Conservation (phyloP, 257 asterid genomes). For the Galeopsis tetrahit region DNA sequence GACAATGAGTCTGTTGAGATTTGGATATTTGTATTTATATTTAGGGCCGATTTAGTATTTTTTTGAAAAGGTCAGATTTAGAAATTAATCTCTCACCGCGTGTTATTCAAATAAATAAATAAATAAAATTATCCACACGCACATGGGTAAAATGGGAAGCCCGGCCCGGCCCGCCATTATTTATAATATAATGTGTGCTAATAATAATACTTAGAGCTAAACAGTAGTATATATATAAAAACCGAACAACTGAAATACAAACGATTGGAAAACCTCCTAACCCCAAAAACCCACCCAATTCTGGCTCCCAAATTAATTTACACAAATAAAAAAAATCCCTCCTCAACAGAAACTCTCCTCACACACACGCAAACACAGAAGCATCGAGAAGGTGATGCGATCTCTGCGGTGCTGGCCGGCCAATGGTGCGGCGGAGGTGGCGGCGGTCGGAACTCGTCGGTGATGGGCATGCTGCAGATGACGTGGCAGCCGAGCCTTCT, state of each 20-base stretch:
- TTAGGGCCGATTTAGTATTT: no score
- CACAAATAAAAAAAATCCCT: not conserved
- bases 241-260: slow-evolving; percentile 35
- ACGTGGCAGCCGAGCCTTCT: slow-evolving; percentile 92
- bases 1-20: no score
- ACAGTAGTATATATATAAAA: not conserved
- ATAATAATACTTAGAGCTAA: not conserved
- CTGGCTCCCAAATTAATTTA: slow-evolving; percentile 24
- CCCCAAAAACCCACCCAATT: slow-evolving; percentile 40
- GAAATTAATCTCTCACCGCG: no score
- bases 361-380: slow-evolving; percentile 17
- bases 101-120: no score
- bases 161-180: no score
- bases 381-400: slow-evolving; percentile 56
- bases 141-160: no score
- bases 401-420: slow-evolving; percentile 56
- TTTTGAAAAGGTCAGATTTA: no score
- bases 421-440: slow-evolving; percentile 63
- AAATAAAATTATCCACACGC: no score
- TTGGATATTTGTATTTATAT: no score
- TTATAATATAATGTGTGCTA: no score
- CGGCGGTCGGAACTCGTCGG: slow-evolving; percentile 49
- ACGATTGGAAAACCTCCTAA: slow-evolving; percentile 36
- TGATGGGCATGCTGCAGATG: slow-evolving; percentile 94
- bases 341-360: slow-evolving; percentile 27